These are phyloP conservation scores for Gillenia trifoliata DNA, from an alignment of 306 rosid genomes.

Conservation along the genomic window DNA sequence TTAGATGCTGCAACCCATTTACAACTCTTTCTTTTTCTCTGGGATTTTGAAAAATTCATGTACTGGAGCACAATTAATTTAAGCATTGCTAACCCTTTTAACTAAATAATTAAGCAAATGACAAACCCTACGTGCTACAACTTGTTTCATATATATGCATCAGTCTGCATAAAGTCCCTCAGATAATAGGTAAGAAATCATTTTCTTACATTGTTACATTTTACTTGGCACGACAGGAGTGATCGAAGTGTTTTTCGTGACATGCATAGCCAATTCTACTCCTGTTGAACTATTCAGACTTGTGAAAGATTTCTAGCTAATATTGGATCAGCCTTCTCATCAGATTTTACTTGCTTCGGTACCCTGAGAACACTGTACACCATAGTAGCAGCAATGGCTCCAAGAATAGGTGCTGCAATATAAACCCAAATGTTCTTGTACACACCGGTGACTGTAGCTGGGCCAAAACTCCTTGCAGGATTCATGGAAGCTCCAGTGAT, in stretches of 20 bases:
- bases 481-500: constrained; percentile 54
- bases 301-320: not conserved
- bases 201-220: not conserved
- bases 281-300: not conserved
- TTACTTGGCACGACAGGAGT: not conserved
- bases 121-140: not conserved
- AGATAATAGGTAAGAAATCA: not conserved
- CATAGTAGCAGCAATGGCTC: constrained; percentile 33
- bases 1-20: constrained; percentile 3
- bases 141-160: not conserved
- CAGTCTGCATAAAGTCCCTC: too few species aligned
- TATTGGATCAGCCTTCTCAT: constrained; percentile 16
- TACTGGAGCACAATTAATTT: not conserved
- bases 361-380: constrained; percentile 29
- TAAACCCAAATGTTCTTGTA: constrained; percentile 35
- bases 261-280: not conserved
- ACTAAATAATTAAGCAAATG: not conserved
- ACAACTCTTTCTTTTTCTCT: not conserved
- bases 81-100: too few species aligned
- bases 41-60: not conserved
- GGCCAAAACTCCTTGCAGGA: constrained; percentile 59
- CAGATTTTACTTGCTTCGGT: constrained; percentile 17
- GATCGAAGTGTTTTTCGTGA: not conserved
- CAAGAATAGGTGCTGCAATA: constrained; percentile 26
- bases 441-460: constrained; percentile 27